Base-by-base conservation (phyloP, 257 asterid species). In the Linaria vulgaris region DNA sequence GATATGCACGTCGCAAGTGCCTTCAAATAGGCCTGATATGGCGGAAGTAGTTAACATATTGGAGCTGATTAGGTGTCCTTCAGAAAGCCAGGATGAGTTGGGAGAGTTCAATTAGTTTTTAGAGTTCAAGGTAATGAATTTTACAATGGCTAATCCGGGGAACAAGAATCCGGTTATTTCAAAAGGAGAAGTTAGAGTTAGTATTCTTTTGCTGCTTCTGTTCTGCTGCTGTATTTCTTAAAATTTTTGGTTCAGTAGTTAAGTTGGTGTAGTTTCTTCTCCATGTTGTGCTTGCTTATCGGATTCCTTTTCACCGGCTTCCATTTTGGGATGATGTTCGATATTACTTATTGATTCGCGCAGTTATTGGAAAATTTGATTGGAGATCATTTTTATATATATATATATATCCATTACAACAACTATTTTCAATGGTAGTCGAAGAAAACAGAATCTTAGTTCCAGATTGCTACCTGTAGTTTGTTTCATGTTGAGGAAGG, bases 1-100 rank as follows among this genome's bases (percentile, higher is more conserved):
- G 58, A 82, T 90, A 43, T 90, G 97, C 72, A 90, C 96, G 9
- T 90, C 95, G 2, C 97, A 84, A 64, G 96, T 90, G 66, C 96
- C 97, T 14, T 90, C 97, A 6, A 90, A 84, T 77, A 59, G 97
- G 71, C 97, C 97, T 0, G 91, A 83, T 39, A 90, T 90, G 97
- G 81, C 83, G 0, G 97, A 90, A 76, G 97, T 88, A 4, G 90
- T 90, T 27, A 83, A 79, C 75, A 82, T 90, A 57, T 73, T 90
- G 85, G 97, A 90, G 86, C 79, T 87, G 59, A 83, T 90, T 57
- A 76, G 88, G 53, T 76, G 88, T 63, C 95, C 95, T 64, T 80
- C 82, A 0, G 87, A 76, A 64, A 66, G 86, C 23, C 85, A 80
- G 69, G 90, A 90, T 67, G 95, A 86, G 60, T 41, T 77, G 75